A percentile compares a stretch with the other conserved stretches of the same genome.
These are phyloP conservation scores for Nitzschia sp. DNA, from an alignment of 108 stramenopile genomes.

Conservation along the genomic window DNA sequence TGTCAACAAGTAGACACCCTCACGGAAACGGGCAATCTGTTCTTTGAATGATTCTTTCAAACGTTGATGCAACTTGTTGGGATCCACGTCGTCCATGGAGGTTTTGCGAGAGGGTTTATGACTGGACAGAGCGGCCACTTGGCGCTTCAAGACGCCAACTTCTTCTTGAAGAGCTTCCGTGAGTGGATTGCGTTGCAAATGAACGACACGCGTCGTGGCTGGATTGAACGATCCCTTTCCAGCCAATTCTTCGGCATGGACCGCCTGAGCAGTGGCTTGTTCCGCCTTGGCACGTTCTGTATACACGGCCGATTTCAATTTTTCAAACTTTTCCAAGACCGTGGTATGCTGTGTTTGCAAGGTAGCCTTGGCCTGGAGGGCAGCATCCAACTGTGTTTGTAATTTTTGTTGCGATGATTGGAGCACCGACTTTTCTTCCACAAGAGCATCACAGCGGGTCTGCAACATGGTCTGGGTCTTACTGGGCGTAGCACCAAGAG, in stretches of 20 bases:
- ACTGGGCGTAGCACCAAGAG: neutral
- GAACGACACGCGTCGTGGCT: constrained; percentile 71
- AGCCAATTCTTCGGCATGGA: constrained; percentile 68
- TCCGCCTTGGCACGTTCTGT: constrained; percentile 78
- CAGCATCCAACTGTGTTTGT: constrained; percentile 24
- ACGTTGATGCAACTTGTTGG: constrained; percentile 83
- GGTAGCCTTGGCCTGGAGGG: constrained; percentile 33
- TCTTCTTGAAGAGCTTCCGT: constrained; percentile 64
- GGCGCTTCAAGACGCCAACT: constrained; percentile 54
- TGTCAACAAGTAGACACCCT: constrained; percentile 91
- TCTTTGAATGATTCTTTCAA: constrained; percentile 90
- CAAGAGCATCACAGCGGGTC: constrained; percentile 47
- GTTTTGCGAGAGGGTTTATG: constrained; percentile 10
- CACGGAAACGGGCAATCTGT: constrained; percentile 85
- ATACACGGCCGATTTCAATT: constrained; percentile 68
- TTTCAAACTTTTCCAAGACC: constrained; percentile 75
- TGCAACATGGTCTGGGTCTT: constrained; percentile 32
- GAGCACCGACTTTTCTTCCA: constrained; percentile 53
- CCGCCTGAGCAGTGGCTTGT: constrained; percentile 60
- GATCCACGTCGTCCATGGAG: constrained; percentile 51
- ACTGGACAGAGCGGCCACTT: constrained; percentile 42
- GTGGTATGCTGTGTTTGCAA: constrained; percentile 56
- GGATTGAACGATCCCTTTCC: constrained; percentile 87
- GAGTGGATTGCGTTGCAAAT: constrained; percentile 74
- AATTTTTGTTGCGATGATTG: constrained; percentile 35